Percentiles rank a stretch among this genome's conserved stretches.
Conservation (phyloP, 345 rosid genomes). For the Brassica juncea region DNA sequence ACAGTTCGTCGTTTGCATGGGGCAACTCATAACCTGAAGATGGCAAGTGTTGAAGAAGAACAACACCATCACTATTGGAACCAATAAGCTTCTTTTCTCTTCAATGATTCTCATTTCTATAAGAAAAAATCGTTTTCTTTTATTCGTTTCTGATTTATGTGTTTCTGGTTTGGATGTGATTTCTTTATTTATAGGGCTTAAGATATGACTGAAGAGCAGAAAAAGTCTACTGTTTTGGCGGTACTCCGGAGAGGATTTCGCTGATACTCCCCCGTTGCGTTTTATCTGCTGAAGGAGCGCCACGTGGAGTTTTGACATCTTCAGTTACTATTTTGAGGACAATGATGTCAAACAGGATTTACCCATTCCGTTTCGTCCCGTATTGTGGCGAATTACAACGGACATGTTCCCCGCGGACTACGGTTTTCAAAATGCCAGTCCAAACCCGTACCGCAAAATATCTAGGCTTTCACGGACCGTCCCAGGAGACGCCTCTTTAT, state of each 20-base stretch:
- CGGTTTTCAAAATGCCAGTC: too few relatives aligned
- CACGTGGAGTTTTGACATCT: slow-evolving; percentile 35
- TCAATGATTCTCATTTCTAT: not conserved
- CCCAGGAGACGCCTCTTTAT: too few relatives aligned
- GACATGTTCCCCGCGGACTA: too few relatives aligned
- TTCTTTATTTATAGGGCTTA: slow-evolving; percentile 29
- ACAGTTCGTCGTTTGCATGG: slow-evolving; percentile 2
- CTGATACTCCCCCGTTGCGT: slow-evolving; percentile 13
- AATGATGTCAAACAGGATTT: slow-evolving; percentile 15
- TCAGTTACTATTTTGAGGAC: slow-evolving; percentile 35
- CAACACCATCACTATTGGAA: slow-evolving; percentile 20
- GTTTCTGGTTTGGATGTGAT: slow-evolving; percentile 11
- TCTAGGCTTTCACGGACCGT: too few relatives aligned
- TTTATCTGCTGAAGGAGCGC: slow-evolving; percentile 6
- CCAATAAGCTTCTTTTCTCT: slow-evolving; percentile 22
- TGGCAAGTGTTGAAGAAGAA: slow-evolving; percentile 28
- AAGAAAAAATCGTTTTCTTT: not conserved
- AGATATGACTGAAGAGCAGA: slow-evolving; percentile 6
- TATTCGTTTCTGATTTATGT: slow-evolving; percentile 10
- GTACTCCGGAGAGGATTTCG: slow-evolving; percentile 22
- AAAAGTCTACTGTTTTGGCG: slow-evolving; percentile 22
- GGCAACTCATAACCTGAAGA: slow-evolving; percentile 31
- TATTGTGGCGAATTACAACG: too few relatives aligned
- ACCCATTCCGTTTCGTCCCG: too few relatives aligned
- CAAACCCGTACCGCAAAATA: too few relatives aligned